Base-by-base conservation (phyloP, 805 yeast species). In the Jamesozyma spencerorum region DNA sequence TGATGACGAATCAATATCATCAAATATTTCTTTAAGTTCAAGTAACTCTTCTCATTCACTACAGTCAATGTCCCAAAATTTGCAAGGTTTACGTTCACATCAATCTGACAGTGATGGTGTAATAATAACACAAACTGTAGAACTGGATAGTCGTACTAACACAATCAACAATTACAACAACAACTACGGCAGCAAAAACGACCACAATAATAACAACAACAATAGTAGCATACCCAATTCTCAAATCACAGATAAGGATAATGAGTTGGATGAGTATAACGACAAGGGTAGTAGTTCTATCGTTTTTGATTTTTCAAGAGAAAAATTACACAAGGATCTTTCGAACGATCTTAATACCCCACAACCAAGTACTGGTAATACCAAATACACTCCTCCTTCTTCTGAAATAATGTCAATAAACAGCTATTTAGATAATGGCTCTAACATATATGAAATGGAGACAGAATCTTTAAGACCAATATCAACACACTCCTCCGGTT, bases 351-450 rank as follows among this genome's bases (percentile, higher is more conserved):
- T 19, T 18, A 15, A 28, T 18, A 14, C 12, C 18, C 28, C 14
- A 26, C 13, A 13, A 39, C 14, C 11, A 15, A 26, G 32, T 26
- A 29, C 24, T 8, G n/a, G 24, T 18, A 10, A 4, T 14, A n/a
- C 24, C 18, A 28, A 33, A 10, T 46, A 26, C 31, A 46, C 50
- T 15, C 56, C 57, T 13, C 45, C 46, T 2, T 41, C 36, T 18
- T 52, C 58, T 15, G 57, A 54, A 20, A 41, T 47, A 19, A 48
- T 47, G n/a, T 55, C 60, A 4, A 50, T 55, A 4, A 48, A 48
- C 28, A 55, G 60, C 41, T 55, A 29, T 17, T 30, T 27, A 8
- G 41, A 38, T 12, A 38, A 34, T 14, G 27, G 20, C 6, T 38
- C 41, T 4, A 38, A 38, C 4, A 34, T 38, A 8, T 7, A 33